Base-by-base conservation (phyloP, 2,329 filamentous ascomycete species). In the Ceratocystiopsis sp. region DNA sequence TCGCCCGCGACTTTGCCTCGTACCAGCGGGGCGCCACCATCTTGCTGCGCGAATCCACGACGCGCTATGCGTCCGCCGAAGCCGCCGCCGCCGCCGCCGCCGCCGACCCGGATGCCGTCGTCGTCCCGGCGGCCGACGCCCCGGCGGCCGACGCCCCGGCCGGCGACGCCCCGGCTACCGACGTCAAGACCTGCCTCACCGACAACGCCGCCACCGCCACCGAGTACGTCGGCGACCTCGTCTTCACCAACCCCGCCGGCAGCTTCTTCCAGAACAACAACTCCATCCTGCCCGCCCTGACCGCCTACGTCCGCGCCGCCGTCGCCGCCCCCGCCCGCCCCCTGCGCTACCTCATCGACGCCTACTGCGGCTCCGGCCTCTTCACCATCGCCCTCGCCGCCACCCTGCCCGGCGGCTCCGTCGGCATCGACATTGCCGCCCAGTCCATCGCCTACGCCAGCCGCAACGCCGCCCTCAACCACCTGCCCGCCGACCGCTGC, bases 251-350 rank as follows among this genome's bases (percentile, higher is more conserved):
- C 64, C 84, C 83, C 3, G 91, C 91, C 12, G 87, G 87, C 46
- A 78, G 84, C 42, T 98, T 98, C 67, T 98, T 98, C 73, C 91
- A 98, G 58, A 98, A 98, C 70, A 98, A 98, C 72, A 96, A 96
- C 68, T 93, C 86, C 44, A 96, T 98, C 61, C 78, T 98, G 19
- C 77, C 84, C 29, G 64, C 67, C 15, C 93, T 96, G 62, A 93
- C 86, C 14, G 71, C 76, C 51, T 94, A 93, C 65, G 84, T 96
- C 57, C 82, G 85, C 49, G 69, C 81, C 35, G 74, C 81, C 59
- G 82, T 89, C 54, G 67, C 87, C 2, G 78, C 77, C 2, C 34
- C 35, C 19, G 7, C 13, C 18, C 17, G 32, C 8, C 8, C 35
- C 16, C 42, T 94, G 61, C 82, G 80, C 53, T 86, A 93, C 63